phyloP scores from a whole-genome alignment of 805 yeast species.

The Wickerhamiella galacta region DNA sequence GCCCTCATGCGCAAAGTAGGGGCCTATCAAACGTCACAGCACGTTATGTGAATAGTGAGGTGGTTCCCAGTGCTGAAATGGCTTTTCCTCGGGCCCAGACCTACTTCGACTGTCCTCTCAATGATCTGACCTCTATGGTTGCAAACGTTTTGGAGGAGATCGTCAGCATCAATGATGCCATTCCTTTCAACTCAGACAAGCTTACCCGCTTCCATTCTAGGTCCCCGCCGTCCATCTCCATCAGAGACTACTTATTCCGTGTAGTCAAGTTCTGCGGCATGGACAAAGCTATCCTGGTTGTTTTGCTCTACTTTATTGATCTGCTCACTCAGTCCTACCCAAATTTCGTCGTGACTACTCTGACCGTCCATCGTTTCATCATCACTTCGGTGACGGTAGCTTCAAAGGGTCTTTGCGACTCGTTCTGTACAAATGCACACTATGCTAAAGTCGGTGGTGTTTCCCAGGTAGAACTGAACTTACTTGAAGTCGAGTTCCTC shows the following conservation, averaged over 20 bases:
- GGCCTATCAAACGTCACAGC: too few relatives aligned
- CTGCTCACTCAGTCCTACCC: slow-evolving; percentile 62
- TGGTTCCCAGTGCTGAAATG: too few relatives aligned
- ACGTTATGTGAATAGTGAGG: too few relatives aligned
- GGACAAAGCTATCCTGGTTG: slow-evolving; percentile 64
- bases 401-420: slow-evolving; percentile 70
- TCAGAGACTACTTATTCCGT: slow-evolving; percentile 58
- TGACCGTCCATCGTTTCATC: slow-evolving; percentile 85
- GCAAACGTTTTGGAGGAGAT: slow-evolving; percentile 68
- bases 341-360: slow-evolving; percentile 66
- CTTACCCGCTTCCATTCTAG: slow-evolving; percentile 88
- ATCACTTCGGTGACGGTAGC: slow-evolving; percentile 84
- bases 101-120: slow-evolving; percentile 50
- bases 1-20: too few relatives aligned
- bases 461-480: slow-evolving; percentile 49
- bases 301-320: slow-evolving; percentile 83
- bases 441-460: slow-evolving; percentile 90
- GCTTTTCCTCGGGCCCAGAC: too few relatives aligned
- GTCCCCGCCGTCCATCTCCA: slow-evolving; percentile 76
- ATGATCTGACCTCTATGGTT: slow-evolving; percentile 54
- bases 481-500: slow-evolving; percentile 77
- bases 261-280: slow-evolving; percentile 70
- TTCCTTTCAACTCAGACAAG: slow-evolving; percentile 22
- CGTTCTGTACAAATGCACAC: slow-evolving; percentile 83
- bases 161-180: slow-evolving; percentile 53